Evolutionary conservation across 164 flowering plant genomes (phyloP), one percentile per base, ranked within the genome.

Genomic region (Amborella trichopoda): DNA sequence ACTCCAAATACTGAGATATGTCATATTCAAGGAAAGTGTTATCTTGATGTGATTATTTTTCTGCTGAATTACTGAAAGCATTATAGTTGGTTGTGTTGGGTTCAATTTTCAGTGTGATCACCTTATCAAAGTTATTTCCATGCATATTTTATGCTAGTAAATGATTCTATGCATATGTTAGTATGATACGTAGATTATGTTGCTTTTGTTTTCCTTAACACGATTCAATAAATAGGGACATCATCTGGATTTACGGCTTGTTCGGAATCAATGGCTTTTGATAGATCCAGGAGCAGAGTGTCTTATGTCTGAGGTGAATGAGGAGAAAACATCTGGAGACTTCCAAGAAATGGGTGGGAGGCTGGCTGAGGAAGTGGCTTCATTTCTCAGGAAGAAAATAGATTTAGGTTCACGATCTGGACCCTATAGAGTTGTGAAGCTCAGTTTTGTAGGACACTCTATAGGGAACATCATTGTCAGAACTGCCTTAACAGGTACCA

Each of bases 401-500:
- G 96, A 88, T 54, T 81, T 69, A 69, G 61, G 48, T 14, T 76
- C 95, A 44, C 76, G 84, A 59, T 66, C 75, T 56, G 94, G 95
- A 43, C 55, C 55, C 46, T 53, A 77, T 36, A 67, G 62, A 55
- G 73, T 65, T 55, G 71, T 93, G 49, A 93, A 84, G 55, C 74
- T 93, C 40, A 88, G 95, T 56, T 93, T 93, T 75, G 99, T 88
- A 30, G 99, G 99, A 50, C 99, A 93, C 68, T 93, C 99, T 49
- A 93, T 93, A 51, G 99, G 99, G 58, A 93, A 93, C 38, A 46
- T 93, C 43, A 93, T 93, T 19, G 57, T 93, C 49, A 69, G 96
- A 68, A 69, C 90, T 40, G 95, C 99, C 53, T 58, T 93, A 58
- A 61, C 91, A 51, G 96, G 99, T 88, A 70, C 32, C 20, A 24